phyloP scores from a whole-genome alignment of 2,329 filamentous ascomycete species.

The Cercospora sesami region DNA sequence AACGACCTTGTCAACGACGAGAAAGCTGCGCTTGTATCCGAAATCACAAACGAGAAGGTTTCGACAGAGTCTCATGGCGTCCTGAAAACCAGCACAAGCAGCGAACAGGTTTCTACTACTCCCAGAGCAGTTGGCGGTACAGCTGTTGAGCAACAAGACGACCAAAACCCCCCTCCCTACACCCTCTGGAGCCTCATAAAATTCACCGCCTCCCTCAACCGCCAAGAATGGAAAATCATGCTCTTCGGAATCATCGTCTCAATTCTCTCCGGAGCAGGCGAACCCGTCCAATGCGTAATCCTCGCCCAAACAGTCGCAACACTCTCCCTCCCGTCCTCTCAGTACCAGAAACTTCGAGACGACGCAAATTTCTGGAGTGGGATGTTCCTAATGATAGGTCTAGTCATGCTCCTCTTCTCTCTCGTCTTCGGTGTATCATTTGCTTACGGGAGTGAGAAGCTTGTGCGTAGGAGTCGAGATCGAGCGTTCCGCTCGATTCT shows the following conservation, averaged over 20 bases:
- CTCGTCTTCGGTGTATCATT: constrained; percentile 68
- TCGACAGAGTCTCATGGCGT: too few relatives aligned
- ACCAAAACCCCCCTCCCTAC: constrained; percentile 47
- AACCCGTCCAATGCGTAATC: constrained; percentile 73
- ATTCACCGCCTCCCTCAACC: constrained; percentile 76
- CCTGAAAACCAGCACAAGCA: neutral
- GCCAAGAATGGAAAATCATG: constrained; percentile 68
- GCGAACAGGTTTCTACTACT: neutral
- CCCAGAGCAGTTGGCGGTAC: neutral
- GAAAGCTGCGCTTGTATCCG: neutral
- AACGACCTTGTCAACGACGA: neutral
- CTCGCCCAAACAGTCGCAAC: constrained; percentile 81
- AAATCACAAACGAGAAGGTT: neutral
- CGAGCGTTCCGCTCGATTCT: constrained; percentile 79
- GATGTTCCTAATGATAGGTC: constrained; percentile 56
- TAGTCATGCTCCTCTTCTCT: constrained; percentile 34
- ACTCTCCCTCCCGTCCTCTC: constrained; percentile 58
- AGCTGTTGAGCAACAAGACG: neutral
- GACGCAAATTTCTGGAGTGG: constrained; percentile 53
- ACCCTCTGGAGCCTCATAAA: constrained; percentile 72
- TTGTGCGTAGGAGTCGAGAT: constrained; percentile 78
- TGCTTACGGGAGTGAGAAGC: constrained; percentile 75
- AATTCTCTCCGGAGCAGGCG: constrained; percentile 73
- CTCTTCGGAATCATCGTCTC: constrained; percentile 70
- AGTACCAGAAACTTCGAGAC: constrained; percentile 39